A percentile compares a stretch with the other conserved stretches of the same genome.
These are phyloP conservation scores for Heritiera littoralis DNA, from an alignment of 345 rosid species.

Conservation along the genomic window DNA sequence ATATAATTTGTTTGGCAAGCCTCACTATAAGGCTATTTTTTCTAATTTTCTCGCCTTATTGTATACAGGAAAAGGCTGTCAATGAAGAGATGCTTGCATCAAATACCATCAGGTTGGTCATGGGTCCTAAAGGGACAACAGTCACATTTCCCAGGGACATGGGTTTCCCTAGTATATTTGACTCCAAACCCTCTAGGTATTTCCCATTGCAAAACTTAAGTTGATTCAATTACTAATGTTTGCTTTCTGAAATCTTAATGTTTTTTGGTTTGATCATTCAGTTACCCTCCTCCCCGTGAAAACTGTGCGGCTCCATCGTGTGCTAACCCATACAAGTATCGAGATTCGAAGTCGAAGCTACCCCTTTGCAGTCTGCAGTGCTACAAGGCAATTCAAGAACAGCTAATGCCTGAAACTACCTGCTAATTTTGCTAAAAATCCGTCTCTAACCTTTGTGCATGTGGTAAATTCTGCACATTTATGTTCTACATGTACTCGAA, in stretches of 20 bases:
- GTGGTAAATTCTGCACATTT: slow-evolving; percentile 22
- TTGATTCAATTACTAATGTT: slow-evolving; percentile 12
- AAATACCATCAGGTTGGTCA: slow-evolving; percentile 60
- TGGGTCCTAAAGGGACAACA: slow-evolving; percentile 70
- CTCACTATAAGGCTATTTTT: slow-evolving; percentile 8
- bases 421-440: slow-evolving; percentile 27
- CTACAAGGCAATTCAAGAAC: slow-evolving; percentile 76
- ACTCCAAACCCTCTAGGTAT: slow-evolving; percentile 61
- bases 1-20: slow-evolving; percentile 8
- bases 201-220: slow-evolving; percentile 9
- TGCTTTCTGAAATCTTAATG: not conserved
- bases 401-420: slow-evolving; percentile 28
- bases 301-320: slow-evolving; percentile 83
- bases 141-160: slow-evolving; percentile 75
- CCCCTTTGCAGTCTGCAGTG: slow-evolving; percentile 95
- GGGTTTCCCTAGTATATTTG: slow-evolving; percentile 76
- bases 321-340: slow-evolving; percentile 72
- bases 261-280: slow-evolving; percentile 33
- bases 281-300: slow-evolving; percentile 93
- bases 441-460: not conserved
- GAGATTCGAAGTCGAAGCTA: slow-evolving; percentile 81
- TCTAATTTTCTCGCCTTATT: slow-evolving; percentile 18
- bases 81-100: slow-evolving; percentile 50
- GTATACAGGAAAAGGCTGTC: slow-evolving; percentile 72
- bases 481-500: slow-evolving; percentile 17